Evolutionary conservation across 352 stramenopile genomes (phyloP), one percentile per base, ranked within the genome.

Genomic region (Ochromonadaceae sp.): DNA sequence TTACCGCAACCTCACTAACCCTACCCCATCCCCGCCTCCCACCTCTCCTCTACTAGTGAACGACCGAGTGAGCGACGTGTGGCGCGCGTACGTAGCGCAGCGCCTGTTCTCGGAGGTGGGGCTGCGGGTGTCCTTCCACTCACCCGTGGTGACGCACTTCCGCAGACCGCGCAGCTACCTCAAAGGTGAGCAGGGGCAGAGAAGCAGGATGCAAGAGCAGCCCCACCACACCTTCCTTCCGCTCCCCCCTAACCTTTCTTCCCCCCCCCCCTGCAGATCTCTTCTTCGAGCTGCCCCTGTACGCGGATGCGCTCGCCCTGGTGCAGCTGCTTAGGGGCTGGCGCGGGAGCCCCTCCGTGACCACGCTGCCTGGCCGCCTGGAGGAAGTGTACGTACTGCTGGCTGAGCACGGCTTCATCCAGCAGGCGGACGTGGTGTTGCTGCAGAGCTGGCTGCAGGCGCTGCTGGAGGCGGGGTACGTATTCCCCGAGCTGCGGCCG

Each of bases 21-120:
- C n/a, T n/a, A n/a, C n/a, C n/a, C n/a, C n/a, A n/a, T n/a, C n/a
- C n/a, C n/a, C n/a, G n/a, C n/a, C n/a, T n/a, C n/a, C n/a, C n/a
- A n/a, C n/a, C n/a, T n/a, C n/a, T n/a, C n/a, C n/a, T n/a, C n/a
- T n/a, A n/a, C n/a, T n/a, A n/a, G 75, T 81, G 4, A 48, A 70
- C 43, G 73, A 69, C 4, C 46, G 75, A 12, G 72, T 81, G 0
- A 62, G 39, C n/a, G 75, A 81, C 59, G 80, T 81, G 26, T 81
- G 75, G 75, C 36, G 75, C 17, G 50, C 62, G 22, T 81, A 80
- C 50, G 67, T 79, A 62, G 65, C 72, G 12, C 67, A 78, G 40
- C 17, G 39, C 9, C 20, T 80, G 15, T 66, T 79, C 22, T 36
- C 35, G 39, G 38, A 63, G 15, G 17, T 38, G 2, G 67, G 57